Conservation (phyloP, 2,329 filamentous ascomycete genomes). For the Periconia sp. region DNA sequence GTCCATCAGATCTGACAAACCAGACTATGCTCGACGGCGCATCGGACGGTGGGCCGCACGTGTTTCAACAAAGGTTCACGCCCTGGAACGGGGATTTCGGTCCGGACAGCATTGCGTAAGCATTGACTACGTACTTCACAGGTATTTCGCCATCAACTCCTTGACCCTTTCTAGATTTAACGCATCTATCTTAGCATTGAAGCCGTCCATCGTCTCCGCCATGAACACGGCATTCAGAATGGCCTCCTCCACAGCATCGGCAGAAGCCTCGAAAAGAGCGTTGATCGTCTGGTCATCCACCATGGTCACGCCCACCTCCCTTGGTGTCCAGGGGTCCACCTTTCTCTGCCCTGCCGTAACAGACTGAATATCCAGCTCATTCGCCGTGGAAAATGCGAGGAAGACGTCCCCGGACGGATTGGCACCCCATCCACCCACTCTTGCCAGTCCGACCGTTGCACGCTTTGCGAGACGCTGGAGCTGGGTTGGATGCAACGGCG, state of each 20-base stretch:
- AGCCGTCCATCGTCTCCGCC: constrained; percentile 65
- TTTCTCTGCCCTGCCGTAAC: constrained; percentile 23
- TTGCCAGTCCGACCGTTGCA: constrained; percentile 65
- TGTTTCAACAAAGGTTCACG: no score
- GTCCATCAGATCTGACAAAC: no score
- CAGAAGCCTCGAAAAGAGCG: constrained; percentile 65
- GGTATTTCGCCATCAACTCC: constrained; percentile 44
- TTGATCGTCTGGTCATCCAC: constrained; percentile 67
- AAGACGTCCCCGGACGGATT: constrained; percentile 72
- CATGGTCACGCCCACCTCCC: constrained; percentile 55
- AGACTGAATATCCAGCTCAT: constrained; percentile 55
- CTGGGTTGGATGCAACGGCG: constrained; percentile 64
- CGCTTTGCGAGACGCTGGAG: constrained; percentile 65
- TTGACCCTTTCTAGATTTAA: constrained; percentile 42
- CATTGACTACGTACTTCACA: constrained; percentile 16
- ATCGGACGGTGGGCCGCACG: no score
- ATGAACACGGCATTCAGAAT: constrained; percentile 70
- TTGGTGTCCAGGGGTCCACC: constrained; percentile 43
- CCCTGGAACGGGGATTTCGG: no score
- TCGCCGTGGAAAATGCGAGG: constrained; percentile 69
- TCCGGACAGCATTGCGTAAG: neutral
- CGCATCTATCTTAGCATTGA: constrained; percentile 51
- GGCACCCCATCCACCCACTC: constrained; percentile 66
- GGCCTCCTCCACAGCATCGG: constrained; percentile 69
- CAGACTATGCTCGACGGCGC: no score